Base-by-base conservation (phyloP, 2,329 filamentous ascomycete genomes). In the Alternaria viburni region DNA sequence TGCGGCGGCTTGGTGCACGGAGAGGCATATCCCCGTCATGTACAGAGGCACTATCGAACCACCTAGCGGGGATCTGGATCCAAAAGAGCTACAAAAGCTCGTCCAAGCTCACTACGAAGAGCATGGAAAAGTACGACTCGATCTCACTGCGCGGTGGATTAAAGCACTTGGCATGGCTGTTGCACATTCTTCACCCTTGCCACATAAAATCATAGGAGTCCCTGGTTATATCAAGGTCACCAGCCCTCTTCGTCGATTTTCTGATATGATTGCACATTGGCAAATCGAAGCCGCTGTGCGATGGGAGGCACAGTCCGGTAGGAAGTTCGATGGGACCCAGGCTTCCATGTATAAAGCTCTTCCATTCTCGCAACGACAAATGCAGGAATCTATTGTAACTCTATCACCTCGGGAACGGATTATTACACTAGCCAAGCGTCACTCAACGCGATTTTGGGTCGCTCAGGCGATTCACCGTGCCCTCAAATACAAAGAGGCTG, bases 281-380 rank as follows among this genome's bases (percentile, higher is more conserved):
- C 88, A 90, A 68, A 88, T 89, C 50, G 87, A 90, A 79, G 85
- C 87, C 7, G 87, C 86, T 2, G 69, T 90, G 44, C 85, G 86
- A 11, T 82, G 86, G 64, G 88, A 90, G 76, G 81, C 84, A 11
- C 70, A 77, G 28, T 80, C 81, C 5, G 83, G 83, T 13, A 74
- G 76, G 19, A 80, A 72, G n/a, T 78, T 86, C 23, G 69, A 82
- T 51, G 68, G 69, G 6, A 60, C 69, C 4, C 41, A 64, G 7
- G 15, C 19, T 15, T 58, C 60, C 32, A 73, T 59, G 11, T 57
- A 12, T 79, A 86, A 7, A 82, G 85, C 6, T n/a, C 79, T 89
- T 5, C 86, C 87, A 3, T 89, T 88, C 73, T 81, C 81, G 12
- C 74, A 76, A 15, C 60, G 74, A 2, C 78, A 83, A 15, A 77